Base-by-base conservation (phyloP, 1,284 basidiomycete species). In the Flammula alnicola region DNA sequence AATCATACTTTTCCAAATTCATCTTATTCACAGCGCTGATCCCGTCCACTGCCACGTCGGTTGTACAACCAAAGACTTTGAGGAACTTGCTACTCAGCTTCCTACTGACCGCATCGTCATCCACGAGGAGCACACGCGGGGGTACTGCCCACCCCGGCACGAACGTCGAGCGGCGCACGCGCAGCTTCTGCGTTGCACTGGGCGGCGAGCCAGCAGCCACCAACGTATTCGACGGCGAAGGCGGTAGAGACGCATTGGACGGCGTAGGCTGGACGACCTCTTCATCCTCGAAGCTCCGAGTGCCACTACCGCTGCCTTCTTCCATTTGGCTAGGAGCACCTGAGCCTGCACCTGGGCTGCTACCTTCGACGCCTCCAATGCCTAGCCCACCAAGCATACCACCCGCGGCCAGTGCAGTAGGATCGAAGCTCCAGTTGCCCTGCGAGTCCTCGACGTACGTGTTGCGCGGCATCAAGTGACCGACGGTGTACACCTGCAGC, bases 21-120 rank as follows among this genome's bases (percentile, higher is more conserved):
- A 98, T 97, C 80, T 93, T 95, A 64, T 91, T 90, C 48, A 98
- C 93, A 0, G 95, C 95, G 9, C 86, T 85, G n/a, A 95, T 83
- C 0, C 95, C 95, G 69, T 98, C 89, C 31, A 95, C 92, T 1
- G 95, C 95, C 30, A 96, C 91, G 63, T 98, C 95, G 58, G 92
- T 95, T 57, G 88, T 86, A 67, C 95, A 98, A 41, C 95, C 95
- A 70, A 96, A 96, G 40, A 98, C 90, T 71, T 97, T 90, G 65
- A 98, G 70, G 68, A 98, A 97, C 73, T 96, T 97, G 76, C 85
- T 91, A 56, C 89, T 89, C 50, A 98, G 71, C 62, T 87, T 88
- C 45, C 95, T 74, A 65, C 88, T 95, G 20, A 98, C 93, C 10
- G 89, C 90, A 64, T 98, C 95, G 67, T 98, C 95, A 66, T 98